Percentiles rank a stretch among this genome's conserved stretches.
Conservation (phyloP, 2,329 filamentous ascomycete species). For the Orbilia oligospora region DNA sequence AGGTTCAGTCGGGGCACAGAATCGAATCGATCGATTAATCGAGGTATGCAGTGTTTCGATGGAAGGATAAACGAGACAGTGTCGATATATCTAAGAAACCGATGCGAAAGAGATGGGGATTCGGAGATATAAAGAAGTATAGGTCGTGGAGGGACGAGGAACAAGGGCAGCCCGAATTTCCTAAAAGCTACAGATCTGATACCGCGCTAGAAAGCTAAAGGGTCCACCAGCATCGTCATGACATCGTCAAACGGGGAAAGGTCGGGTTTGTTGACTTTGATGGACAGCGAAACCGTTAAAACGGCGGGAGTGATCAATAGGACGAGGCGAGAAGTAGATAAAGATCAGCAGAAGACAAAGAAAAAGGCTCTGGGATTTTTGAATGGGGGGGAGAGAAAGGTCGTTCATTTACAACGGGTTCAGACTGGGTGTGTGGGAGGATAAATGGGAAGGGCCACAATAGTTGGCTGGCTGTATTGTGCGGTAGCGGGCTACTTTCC, state of each 20-base stretch:
- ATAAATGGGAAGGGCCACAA: slow-evolving; percentile 41
- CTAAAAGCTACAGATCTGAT: slow-evolving; percentile 55
- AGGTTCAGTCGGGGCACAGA: slow-evolving; percentile 20
- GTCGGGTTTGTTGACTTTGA: slow-evolving; percentile 23
- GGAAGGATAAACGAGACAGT: slow-evolving; percentile 16
- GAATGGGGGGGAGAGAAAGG: slow-evolving; percentile 40
- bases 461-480: slow-evolving; percentile 36
- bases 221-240: slow-evolving; percentile 44
- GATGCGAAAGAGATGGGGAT: slow-evolving; percentile 25
- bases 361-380: slow-evolving; percentile 40
- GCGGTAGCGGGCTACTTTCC: slow-evolving; percentile 37
- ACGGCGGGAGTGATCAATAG: slow-evolving; percentile 38
- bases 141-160: slow-evolving; percentile 2
- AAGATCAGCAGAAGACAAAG: slow-evolving; percentile 61
- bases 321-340: slow-evolving; percentile 53
- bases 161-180: slow-evolving; percentile 36
- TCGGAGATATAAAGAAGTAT: slow-evolving; percentile 27
- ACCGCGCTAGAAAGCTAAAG: slow-evolving; percentile 49
- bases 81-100: slow-evolving; percentile 16
- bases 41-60: slow-evolving; percentile 2
- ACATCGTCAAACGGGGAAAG: slow-evolving; percentile 39
- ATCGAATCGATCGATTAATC: slow-evolving; percentile 27
- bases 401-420: slow-evolving; percentile 47
- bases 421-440: slow-evolving; percentile 36
- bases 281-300: slow-evolving; percentile 41